Base-by-base conservation (phyloP, 2,329 filamentous ascomycete genomes). In the Biscogniauxia mediterranea region DNA sequence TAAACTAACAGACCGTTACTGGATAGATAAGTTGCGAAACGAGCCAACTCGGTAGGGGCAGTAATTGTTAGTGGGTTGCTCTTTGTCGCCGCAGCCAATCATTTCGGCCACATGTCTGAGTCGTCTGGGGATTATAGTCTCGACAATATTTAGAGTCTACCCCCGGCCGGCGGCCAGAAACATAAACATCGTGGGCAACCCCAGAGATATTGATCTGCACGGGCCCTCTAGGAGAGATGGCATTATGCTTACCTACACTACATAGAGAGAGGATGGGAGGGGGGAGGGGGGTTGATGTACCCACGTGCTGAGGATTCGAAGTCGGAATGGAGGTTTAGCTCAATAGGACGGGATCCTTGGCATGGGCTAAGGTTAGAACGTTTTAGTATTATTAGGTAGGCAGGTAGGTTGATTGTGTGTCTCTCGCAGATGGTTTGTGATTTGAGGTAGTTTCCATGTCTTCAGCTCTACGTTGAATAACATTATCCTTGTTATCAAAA, bases 61-160 rank as follows among this genome's bases (percentile, higher is more conserved):
- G 3, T 9, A 38, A 38, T 38, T 15, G 32, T 38, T 38, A 46
- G 38, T 55, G 38, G 20, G 38, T 11, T 20, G 21, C 52, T 55
- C 52, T 26, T 46, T 53, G 56, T 58, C 56, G 53, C 61, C 61
- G 58, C 56, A 67, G 55, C 70, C 70, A 72, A 72, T 72, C 69
- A 66, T 69, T 66, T 58, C 17, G 64, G 28, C 64, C 70, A 72
- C 69, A 71, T 72, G 66, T 59, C 54, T 61, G 32, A 60, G 52
- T 55, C 42, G 20, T 61, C 51, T 56, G 57, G 57, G 54, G 59
- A 60, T 38, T 38, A 52, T 57, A 60, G 61, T 57, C 63, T 23
- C 21, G 42, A 59, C 52, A 53, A 52, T 50, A n/a, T 52, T 49
- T 23, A 56, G 56, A 28, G 21, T 46, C 51, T 42, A 54, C 25